Base-by-base conservation (phyloP, 768 basidiomycete species). In the Cantharellus anzutake region DNA sequence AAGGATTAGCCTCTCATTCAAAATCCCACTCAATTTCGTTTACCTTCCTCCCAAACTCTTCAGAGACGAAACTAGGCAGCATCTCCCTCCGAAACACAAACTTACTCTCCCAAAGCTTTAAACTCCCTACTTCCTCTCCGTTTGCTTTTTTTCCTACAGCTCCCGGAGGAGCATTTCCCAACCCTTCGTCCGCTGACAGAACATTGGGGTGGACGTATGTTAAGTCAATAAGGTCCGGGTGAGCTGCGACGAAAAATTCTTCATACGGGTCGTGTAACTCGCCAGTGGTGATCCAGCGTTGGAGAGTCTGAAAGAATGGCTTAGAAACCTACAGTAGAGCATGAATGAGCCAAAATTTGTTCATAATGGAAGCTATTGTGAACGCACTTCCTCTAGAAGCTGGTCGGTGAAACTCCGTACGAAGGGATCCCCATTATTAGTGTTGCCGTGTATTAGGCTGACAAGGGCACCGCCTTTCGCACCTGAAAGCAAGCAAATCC, bases 381-480 rank as follows among this genome's bases (percentile, higher is more conserved):
- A 20, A 62, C 66, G 53, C 51, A 87, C 91, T 73, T 96, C 88
- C 74, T 90, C 88, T 58, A 99, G 75, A 2, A 99, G 76, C 62
- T 87, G 81, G 64, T 93, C 83, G 4, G 91, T 94, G 68, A 98
- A 97, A 60, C 80, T 79, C 58, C 90, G 78, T 52, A 97, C 81
- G 69, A 97, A 97, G 0, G 94, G 93, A 66, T 98, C 96, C n/a
- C 96, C 96, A 66, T 93, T 96, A 63, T 91, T 84, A 2, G 94
- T 94, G 67, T 96, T 92, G 35, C 85, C 78, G 67, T 98, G 92
- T 51, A 99, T 96, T 48, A 91, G 74, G 63, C 96, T 97, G 11
- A 98, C 90, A 38, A 98, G 76, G 4, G 92, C 90, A 4, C 96
- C 96, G 1, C 96, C 96, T 64, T 89, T 84, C 0, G 82, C 74